Evolutionary conservation across 73 alveolate genomes (phyloP), one percentile per base, ranked within the genome.

Genomic region (Tetrahymena malaccensis): DNA sequence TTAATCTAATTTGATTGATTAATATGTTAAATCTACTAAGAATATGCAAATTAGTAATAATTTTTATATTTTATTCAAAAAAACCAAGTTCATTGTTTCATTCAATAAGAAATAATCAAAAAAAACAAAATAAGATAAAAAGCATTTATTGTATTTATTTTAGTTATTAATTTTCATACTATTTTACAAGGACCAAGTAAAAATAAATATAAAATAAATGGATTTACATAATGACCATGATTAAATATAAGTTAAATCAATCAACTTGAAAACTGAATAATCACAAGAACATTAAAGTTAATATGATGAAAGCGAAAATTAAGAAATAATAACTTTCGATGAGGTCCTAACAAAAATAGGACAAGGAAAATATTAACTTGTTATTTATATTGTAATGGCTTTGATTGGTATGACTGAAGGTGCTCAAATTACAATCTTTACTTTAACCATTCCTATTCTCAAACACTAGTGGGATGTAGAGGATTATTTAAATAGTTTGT

Each of bases 391-490:
- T 11, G 95, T 89, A 37, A 43, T 94, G 44, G 43, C 85, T 15
- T 34, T 89, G 33, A 43, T 95, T 89, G 97, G 97, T 43, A 55
- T 95, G 83, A 95, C 93, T 35, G 97, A 95, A 95, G 97, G 97
- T 0, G 97, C 97, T 31, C 55, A 95, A 50, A 57, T 95, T 34
- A 95, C 97, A 19, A 95, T 95, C 0, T 95, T 95, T 50, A 95
- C 97, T 34, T 35, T 95, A 55, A 95, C 94, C 84, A 55, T 89
- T 17, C 97, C 97, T 17, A 95, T 95, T 31, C 84, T 95, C 85
- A 43, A 95, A 43, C 85, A 89, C 10, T 94, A 95, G 93, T 95
- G 97, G 97, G 50, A 95, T 55, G 84, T 95, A 31, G 55, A 94
- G 17, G 57, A 85, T 70, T 43, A 93, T 27, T 43, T 85, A 33